These are phyloP conservation scores for Poa annua DNA, from an alignment of 176 grass and related monocot genomes.

Conservation along the genomic window DNA sequence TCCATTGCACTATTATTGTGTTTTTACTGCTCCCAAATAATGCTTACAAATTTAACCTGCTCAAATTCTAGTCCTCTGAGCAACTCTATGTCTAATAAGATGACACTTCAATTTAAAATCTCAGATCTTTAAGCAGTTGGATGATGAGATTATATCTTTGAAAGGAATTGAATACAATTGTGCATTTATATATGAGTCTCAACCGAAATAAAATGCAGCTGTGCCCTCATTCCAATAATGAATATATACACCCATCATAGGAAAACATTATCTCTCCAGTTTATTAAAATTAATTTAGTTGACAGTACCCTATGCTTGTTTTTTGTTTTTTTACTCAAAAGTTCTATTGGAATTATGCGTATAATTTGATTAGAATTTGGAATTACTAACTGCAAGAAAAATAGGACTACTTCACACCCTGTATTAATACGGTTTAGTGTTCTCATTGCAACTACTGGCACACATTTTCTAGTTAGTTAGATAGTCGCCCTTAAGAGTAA, in stretches of 20 bases:
- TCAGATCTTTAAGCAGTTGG: constrained; percentile 21
- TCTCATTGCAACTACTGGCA: neutral
- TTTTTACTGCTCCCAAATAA: constrained; percentile 10
- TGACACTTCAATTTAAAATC: neutral
- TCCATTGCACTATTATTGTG: constrained; percentile 17
- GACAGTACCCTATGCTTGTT: neutral
- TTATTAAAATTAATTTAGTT: constrained; percentile 9
- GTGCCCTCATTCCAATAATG: constrained; percentile 2
- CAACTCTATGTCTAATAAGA: constrained; percentile 5
- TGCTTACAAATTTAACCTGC: neutral
- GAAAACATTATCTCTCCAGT: neutral
- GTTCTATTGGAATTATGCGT: neutral
- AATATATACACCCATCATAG: neutral
- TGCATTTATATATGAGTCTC: constrained; percentile 23
- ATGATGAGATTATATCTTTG: constrained; percentile 11
- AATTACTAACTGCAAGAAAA: neutral
- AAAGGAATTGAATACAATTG: constrained; percentile 7
- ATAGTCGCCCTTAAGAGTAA: constrained; percentile 5
- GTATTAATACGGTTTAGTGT: neutral
- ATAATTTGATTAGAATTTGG: constrained; percentile 15
- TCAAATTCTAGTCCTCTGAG: constrained; percentile 22
- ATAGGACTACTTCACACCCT: neutral
- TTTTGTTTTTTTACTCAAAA: neutral
- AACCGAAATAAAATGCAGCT: neutral
- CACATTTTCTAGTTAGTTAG: neutral